A percentile compares a stretch with the other conserved stretches of the same genome.
phyloP scores from a whole-genome alignment of 805 yeast genomes.

The Myxozyma melibiosi region DNA sequence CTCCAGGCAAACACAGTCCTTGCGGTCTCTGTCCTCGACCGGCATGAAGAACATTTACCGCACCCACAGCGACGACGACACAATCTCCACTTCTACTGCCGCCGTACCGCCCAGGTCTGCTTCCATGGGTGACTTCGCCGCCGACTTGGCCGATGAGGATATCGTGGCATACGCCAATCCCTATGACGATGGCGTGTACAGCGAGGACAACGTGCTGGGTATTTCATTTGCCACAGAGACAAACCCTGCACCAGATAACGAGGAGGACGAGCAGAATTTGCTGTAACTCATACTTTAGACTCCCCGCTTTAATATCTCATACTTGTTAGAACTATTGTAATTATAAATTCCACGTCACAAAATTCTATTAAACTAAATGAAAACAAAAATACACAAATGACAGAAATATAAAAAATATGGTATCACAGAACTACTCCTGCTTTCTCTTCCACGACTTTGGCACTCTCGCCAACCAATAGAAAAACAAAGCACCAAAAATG shows the following conservation, averaged over 20 bases:
- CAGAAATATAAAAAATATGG: not conserved
- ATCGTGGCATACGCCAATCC: no score
- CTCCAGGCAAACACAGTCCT: no score
- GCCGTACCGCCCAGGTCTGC: no score
- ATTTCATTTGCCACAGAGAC: constrained; percentile 1
- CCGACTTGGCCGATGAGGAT: no score
- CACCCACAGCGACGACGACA: no score
- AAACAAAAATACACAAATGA: not conserved
- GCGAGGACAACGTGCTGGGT: not conserved
- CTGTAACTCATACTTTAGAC: not conserved
- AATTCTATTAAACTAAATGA: not conserved
- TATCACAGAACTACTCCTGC: no score
- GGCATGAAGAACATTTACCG: no score
- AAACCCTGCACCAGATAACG: not conserved
- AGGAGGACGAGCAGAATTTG: not conserved
- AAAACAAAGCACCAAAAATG: constrained; percentile 48
- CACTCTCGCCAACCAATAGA: constrained; percentile 28
- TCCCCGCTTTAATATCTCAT: not conserved
- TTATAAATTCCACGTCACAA: not conserved
- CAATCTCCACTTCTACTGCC: no score
- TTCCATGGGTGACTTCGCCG: no score
- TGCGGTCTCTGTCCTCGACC: no score
- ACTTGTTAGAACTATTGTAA: no score
- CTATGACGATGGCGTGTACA: not conserved
- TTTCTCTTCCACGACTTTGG: constrained; percentile 25